Evolutionary conservation across 164 flowering plant genomes (phyloP).

Genomic region (Vitis rupestris): DNA sequence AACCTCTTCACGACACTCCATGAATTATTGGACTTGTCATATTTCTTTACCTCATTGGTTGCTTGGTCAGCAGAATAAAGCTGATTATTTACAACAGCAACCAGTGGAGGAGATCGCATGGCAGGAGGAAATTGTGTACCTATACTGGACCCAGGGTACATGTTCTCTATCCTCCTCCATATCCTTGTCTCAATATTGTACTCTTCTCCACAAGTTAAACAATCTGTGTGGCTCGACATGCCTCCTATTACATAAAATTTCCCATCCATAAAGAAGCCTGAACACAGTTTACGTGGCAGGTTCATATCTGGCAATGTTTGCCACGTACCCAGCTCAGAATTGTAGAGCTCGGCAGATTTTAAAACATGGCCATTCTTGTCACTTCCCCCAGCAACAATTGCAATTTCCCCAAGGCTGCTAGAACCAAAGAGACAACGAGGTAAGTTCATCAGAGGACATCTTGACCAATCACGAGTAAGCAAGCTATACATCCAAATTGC

Average conservation of each 20-base stretch:
- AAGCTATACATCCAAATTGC: constrained; percentile 29
- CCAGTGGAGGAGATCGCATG: constrained; percentile 25
- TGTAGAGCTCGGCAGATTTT: constrained; percentile 32
- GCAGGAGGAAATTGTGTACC: constrained; percentile 11
- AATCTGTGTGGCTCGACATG: constrained; percentile 16
- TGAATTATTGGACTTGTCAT: constrained; percentile 24
- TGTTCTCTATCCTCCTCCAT: constrained; percentile 21
- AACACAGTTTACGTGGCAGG: constrained; percentile 23
- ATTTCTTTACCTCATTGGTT: constrained; percentile 28
- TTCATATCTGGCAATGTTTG: constrained; percentile 25
- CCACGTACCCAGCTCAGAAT: constrained; percentile 25
- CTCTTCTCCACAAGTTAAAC: constrained; percentile 32
- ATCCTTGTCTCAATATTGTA: constrained; percentile 1
- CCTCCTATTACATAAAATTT: constrained; percentile 35
- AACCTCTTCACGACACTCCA: constrained; percentile 26
- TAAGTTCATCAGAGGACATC: constrained; percentile 18
- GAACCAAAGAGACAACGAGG: constrained; percentile 34
- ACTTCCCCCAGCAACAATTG: constrained; percentile 34
- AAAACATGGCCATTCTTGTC: constrained; percentile 21
- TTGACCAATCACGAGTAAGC: constrained; percentile 15
- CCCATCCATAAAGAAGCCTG: constrained; percentile 37
- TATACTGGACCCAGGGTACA: constrained; percentile 21
- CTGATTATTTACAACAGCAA: constrained; percentile 36
- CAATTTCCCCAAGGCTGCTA: constrained; percentile 24
- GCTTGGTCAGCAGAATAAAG: constrained; percentile 28